Percentiles rank a stretch among this genome's conserved stretches.
Evolutionary conservation across 257 asterid species (phyloP).

Genomic region (Jaltomata sinuosa): DNA sequence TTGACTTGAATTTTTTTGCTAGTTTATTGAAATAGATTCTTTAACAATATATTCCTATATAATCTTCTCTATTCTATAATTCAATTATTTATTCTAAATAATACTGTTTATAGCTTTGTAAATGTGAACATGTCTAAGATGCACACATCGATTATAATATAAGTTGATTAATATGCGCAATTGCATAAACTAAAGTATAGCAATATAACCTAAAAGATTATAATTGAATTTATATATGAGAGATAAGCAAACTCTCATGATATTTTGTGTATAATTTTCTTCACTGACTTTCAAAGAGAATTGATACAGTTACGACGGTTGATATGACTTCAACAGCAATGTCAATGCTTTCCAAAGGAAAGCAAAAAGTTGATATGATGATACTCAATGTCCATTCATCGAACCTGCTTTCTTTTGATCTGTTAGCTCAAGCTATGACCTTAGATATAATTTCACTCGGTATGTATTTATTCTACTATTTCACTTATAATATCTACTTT

Average conservation of each 20-base stretch:
- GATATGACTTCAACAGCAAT: not conserved
- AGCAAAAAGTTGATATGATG: not conserved
- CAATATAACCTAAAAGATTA: not conserved
- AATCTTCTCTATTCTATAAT: too few species aligned
- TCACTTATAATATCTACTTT: not conserved
- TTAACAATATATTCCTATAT: too few species aligned
- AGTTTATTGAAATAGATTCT: too few species aligned
- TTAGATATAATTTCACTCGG: not conserved
- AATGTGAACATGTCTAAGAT: not conserved
- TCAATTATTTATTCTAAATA: too few species aligned
- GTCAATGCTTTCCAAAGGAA: not conserved
- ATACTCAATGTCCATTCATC: not conserved
- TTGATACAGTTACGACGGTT: not conserved
- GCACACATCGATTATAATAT: not conserved
- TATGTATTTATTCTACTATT: not conserved
- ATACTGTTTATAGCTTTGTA: too few species aligned
- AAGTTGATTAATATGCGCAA: not conserved
- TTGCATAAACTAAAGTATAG: not conserved
- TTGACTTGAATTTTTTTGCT: too few species aligned
- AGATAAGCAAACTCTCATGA: not conserved
- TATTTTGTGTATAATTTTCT: not conserved
- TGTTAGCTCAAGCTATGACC: not conserved
- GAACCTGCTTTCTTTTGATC: not conserved
- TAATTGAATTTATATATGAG: not conserved
- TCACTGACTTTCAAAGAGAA: not conserved